Evolutionary conservation across 345 rosid genomes (phyloP), one percentile per base, ranked within the genome.

Genomic region (Moringa oleifera): DNA sequence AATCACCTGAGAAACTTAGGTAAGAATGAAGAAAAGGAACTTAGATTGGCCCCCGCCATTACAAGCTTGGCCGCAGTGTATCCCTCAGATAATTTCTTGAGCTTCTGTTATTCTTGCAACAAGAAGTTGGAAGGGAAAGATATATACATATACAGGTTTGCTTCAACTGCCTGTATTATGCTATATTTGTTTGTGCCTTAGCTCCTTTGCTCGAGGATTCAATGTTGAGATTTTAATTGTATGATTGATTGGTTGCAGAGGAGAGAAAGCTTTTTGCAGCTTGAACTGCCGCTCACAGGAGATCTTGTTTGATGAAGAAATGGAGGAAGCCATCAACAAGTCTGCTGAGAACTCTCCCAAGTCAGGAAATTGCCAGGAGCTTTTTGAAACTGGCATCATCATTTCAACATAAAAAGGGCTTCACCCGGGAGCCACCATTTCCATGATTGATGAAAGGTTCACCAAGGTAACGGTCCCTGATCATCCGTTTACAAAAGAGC

Each of bases 201-300:
- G 5, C 8, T 41, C 15, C 3, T 59, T 19, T 1, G 10, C 11
- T 51, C 0, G n/a, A 47, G 45, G 65, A 17, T 55, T 20, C 19
- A 20, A 12, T 25, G 1, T 25, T 23, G 53, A 37, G 18, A 16
- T 23, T 51, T n/a, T n/a, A n/a, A 15, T 31, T 37, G 21, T 56
- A 46, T 25, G 20, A 12, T 57, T 23, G 12, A 49, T 54, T 33
- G 65, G 54, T 58, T 79, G 77, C 85, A 93, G 99, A 58, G 95
- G 91, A 25, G 96, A 85, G 77, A 88, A 82, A 73, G 81, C 92
- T 11, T 94, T 94, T 63, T 94, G 99, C 82, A 86, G 95, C 22
- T 63, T 10, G 6, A 74, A 72, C 53, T 94, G 99, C 64, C 93
- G 96, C 1, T 54, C 63, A 1, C 75, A 73, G 69, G 92, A 85